A percentile compares a stretch with the other conserved stretches of the same genome.
Conservation (phyloP, 2,329 filamentous ascomycete genomes). For the Arachnopeziza araneosa region DNA sequence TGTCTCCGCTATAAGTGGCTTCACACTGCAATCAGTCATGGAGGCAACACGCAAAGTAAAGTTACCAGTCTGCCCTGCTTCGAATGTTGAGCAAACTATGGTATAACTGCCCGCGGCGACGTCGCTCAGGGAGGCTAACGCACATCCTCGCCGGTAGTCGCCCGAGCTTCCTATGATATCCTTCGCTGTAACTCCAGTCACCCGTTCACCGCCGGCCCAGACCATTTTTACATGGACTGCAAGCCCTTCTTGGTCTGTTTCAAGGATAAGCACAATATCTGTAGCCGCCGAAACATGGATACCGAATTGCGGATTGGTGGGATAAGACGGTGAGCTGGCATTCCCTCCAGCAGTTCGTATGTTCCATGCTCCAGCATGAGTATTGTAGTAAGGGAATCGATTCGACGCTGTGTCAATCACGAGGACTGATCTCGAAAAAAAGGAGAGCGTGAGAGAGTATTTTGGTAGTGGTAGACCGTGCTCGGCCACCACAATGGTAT, state of each 20-base stretch:
- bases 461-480: conserved; percentile 66
- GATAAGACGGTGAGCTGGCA: conserved; percentile 67
- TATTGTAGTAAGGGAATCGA: conserved; percentile 32
- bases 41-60: conserved; percentile 75
- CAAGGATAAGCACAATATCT: conserved; percentile 67
- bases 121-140: conserved; percentile 55
- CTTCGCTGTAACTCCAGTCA: conserved; percentile 62
- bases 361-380: conserved; percentile 66
- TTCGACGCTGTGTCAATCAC: conserved; percentile 50
- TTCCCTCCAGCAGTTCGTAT: conserved; percentile 79
- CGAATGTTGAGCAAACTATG: conserved; percentile 85
- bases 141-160: conserved; percentile 81
- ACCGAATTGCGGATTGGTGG: conserved; percentile 82
- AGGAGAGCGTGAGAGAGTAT: conserved; percentile 83
- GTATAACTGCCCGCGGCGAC: conserved; percentile 74
- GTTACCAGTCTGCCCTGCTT: conserved; percentile 66
- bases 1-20: conserved; percentile 62
- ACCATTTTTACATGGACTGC: conserved; percentile 82
- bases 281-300: conserved; percentile 53
- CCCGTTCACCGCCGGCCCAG: conserved; percentile 67
- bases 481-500: conserved; percentile 67
- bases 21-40: conserved; percentile 48
- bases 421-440: conserved; percentile 65
- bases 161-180: conserved; percentile 79
- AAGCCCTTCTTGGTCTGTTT: conserved; percentile 59